Base-by-base conservation (phyloP, 2,329 filamentous ascomycete genomes). In the Phialemoniopsis sp. region DNA sequence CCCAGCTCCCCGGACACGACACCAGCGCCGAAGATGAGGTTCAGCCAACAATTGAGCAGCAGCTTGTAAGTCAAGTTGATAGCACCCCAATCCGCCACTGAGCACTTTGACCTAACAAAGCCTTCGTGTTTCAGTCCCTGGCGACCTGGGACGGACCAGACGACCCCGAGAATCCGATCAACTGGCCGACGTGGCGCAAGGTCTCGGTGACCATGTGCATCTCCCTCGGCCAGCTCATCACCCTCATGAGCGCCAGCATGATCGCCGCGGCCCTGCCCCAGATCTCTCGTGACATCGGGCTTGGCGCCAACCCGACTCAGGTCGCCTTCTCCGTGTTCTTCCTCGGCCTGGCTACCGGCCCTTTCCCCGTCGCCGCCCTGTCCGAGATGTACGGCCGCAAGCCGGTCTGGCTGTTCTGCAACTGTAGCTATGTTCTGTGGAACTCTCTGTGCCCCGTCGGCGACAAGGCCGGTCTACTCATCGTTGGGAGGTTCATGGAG, bases 191-290 rank as follows among this genome's bases (percentile, higher is more conserved):
- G 21, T 39, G 31, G 21, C 9, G 32, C 13, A 43, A 36, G 15
- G 37, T 43, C 3, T 10, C 18, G 8, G n/a, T 26, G 21, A 10
- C 21, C 10, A 6, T 26, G 10, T 26, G 21, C 21, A 10, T 26
- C 6, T 26, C 21, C 21, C 21, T 26, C 21, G 21, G 21, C 21
- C 21, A 26, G 21, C 21, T 26, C 21, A 10, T 10, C 21, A 26
- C 21, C 6, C 21, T 26, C 21, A 26, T 26, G 21, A 26, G 21
- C 21, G 21, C 41, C 5, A 45, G 70, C 17, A 85, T 86, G 63
- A 83, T 88, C 49, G 82, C 82, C 0, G 83, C 84, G 0, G 82
- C 76, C 5, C 76, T 87, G 0, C 74, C 77, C 0, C 60, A 78
- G 4, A 65, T 88, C 0, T 26, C 21, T 26, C 21, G 21, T 10